phyloP scores from a whole-genome alignment of 2,329 filamentous ascomycete genomes.

The Penicillium frequentans region DNA sequence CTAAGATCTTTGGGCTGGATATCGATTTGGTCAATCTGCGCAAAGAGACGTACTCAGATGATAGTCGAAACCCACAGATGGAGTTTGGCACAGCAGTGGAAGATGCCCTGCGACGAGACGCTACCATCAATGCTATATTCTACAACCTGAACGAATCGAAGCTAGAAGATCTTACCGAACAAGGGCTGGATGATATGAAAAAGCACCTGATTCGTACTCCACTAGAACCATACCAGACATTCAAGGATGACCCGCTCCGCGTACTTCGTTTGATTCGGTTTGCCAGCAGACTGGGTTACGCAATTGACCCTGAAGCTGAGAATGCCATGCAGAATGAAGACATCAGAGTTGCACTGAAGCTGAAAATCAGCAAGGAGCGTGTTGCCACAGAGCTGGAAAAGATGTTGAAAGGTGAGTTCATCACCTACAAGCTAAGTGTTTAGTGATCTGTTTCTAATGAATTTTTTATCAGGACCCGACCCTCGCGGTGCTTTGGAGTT shows the following conservation, averaged over 20 bases:
- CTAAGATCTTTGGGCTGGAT: slow-evolving; percentile 80
- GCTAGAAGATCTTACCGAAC: slow-evolving; percentile 81
- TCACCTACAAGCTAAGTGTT: background rate
- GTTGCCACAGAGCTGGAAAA: slow-evolving; percentile 87
- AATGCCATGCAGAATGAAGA: slow-evolving; percentile 72
- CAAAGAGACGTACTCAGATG: slow-evolving; percentile 86
- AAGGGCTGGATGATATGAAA: slow-evolving; percentile 72
- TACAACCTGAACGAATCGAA: slow-evolving; percentile 80
- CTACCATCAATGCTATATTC: slow-evolving; percentile 93
- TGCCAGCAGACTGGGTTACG: slow-evolving; percentile 78
- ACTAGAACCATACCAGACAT: slow-evolving; percentile 83
- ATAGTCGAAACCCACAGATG: slow-evolving; percentile 86
- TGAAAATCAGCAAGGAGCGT: slow-evolving; percentile 90
- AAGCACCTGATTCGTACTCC: slow-evolving; percentile 77
- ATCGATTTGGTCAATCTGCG: slow-evolving; percentile 93
- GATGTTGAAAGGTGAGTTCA: slow-evolving; percentile 69
- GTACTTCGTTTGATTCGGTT: slow-evolving; percentile 87
- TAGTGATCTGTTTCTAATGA: background rate
- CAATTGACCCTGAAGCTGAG: slow-evolving; percentile 69
- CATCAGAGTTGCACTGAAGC: slow-evolving; percentile 75
- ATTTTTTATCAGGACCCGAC: slow-evolving; percentile 33
- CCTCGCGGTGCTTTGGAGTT: slow-evolving; percentile 38
- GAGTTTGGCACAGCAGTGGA: slow-evolving; percentile 91
- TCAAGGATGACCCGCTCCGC: slow-evolving; percentile 88
- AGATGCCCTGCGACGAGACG: slow-evolving; percentile 85